These are phyloP conservation scores for Brasenia schreberi DNA, from an alignment of 164 flowering plant species.

Conservation along the genomic window DNA sequence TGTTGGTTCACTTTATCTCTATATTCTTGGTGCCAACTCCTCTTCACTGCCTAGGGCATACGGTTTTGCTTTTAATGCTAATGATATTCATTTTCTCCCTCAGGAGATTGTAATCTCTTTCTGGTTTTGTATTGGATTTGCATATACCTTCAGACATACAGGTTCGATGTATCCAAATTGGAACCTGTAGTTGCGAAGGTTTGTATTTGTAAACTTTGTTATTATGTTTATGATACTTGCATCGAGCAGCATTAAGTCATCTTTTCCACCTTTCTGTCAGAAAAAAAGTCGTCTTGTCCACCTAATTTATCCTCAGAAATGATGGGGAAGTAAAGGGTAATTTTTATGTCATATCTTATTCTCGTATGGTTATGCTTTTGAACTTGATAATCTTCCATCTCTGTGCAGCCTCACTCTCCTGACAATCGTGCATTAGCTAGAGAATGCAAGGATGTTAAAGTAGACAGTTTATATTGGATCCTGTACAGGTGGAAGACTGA, in stretches of 20 bases:
- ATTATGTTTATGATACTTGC: neutral
- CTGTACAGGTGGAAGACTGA: slow-evolving; percentile 96
- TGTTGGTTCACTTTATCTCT: too few relatives aligned
- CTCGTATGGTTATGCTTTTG: neutral
- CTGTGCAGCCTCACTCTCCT: slow-evolving; percentile 94
- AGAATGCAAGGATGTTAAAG: slow-evolving; percentile 97
- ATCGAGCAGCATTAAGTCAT: neutral
- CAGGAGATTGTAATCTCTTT: too few relatives aligned
- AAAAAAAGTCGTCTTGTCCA: neutral
- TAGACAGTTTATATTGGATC: slow-evolving; percentile 97
- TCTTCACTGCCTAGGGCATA: too few relatives aligned
- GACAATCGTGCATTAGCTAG: slow-evolving; percentile 94
- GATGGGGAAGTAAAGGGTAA: neutral
- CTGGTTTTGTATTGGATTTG: slow-evolving; percentile 1
- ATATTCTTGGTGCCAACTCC: too few relatives aligned
- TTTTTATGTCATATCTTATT: neutral
- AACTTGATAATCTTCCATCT: neutral
- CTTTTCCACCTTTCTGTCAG: neutral
- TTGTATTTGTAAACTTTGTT: slow-evolving; percentile 5
- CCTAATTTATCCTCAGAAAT: neutral
- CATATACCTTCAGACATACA: slow-evolving; percentile 66
- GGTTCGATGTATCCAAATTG: slow-evolving; percentile 79
- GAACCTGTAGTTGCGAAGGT: slow-evolving; percentile 99
- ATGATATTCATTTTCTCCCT: too few relatives aligned
- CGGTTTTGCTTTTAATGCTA: too few relatives aligned